Evolutionary conservation across 208 protist genomes (phyloP).

Genomic region (Trypanosoma theileri): DNA sequence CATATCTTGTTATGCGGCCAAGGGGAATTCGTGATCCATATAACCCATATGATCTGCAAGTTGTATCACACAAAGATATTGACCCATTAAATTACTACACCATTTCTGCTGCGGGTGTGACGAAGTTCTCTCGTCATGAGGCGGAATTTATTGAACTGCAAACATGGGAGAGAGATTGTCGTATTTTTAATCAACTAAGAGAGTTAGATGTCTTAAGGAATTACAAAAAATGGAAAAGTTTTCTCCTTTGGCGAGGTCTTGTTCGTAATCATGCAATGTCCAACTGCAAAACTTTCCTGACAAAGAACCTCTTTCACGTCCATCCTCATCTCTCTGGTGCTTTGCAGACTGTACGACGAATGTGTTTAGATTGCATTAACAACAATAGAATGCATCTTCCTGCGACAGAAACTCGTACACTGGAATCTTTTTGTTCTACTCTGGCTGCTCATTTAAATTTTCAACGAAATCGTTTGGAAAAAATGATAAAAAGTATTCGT

Average conservation of each 20-base stretch:
- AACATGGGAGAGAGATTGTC: constrained; percentile 93
- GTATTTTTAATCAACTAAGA: constrained; percentile 88
- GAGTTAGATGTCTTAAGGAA: constrained; percentile 91
- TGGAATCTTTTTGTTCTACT: constrained; percentile 64
- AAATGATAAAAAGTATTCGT: constrained; percentile 85
- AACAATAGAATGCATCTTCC: constrained; percentile 69
- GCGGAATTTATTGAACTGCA: constrained; percentile 93
- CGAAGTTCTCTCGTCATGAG: constrained; percentile 86
- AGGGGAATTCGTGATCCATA: constrained; percentile 82
- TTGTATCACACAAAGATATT: constrained; percentile 90
- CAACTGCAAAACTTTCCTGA: constrained; percentile 78
- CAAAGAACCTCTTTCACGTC: constrained; percentile 86
- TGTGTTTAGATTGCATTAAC: constrained; percentile 74
- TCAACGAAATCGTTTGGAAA: constrained; percentile 63
- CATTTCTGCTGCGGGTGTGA: constrained; percentile 92
- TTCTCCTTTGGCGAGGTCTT: constrained; percentile 90
- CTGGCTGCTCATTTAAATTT: constrained; percentile 58
- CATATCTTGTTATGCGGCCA: constrained; percentile 85
- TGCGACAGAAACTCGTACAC: constrained; percentile 69
- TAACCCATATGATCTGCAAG: constrained; percentile 95
- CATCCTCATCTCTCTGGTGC: constrained; percentile 85
- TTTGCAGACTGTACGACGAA: constrained; percentile 74
- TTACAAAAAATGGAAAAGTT: constrained; percentile 94
- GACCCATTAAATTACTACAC: constrained; percentile 92
- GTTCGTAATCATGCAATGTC: constrained; percentile 83